Evolutionary conservation across 176 grass and related monocot genomes (phyloP), one percentile per base, ranked within the genome.

Genomic region (Oropetium thomaeum): DNA sequence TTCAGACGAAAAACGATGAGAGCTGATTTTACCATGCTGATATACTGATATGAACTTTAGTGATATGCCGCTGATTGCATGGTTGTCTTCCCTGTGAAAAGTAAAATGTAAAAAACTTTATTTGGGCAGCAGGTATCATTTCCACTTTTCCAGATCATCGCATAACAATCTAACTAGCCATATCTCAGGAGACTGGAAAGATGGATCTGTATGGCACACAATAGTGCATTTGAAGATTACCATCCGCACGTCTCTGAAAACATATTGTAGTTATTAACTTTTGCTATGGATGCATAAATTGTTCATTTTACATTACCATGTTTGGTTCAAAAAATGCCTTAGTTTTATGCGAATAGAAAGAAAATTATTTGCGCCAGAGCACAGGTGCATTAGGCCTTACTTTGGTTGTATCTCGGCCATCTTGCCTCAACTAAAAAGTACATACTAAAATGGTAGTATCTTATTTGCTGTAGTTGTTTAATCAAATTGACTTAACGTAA

Each of bases 71-170:
- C 53, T 70, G 41, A 45, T 58, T 57, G 14, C 57, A 57, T 35
- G 37, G 28, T 8, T 35, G 31, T 51, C 49, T 19, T 75, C 28
- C 25, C 79, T 73, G 47, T 11, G 3, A 23, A 31, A 74, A 74
- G 51, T 61, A 23, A 38, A 20, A 29, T 49, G 73, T 29, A 53
- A 68, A 72, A 55, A 73, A 47, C 7, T 30, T 70, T n/a, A 60
- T 15, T 27, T 17, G 47, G 47, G 13, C 33, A 45, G 54, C 12
- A 48, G 34, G 35, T 49, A 49, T 65, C 43, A 34, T 30, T 33
- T 25, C 4, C 47, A 71, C 43, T 27, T 30, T 33, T 25, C 4
- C 47, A 15, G 10, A 16, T 39, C 20, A 10, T 34, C 26, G 34
- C 6, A 57, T n/a, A n/a, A n/a, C n/a, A 38, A 47, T 11, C 48